Base-by-base conservation (phyloP, 2,329 filamentous ascomycete species). In the Aspergillus brasiliensis region DNA sequence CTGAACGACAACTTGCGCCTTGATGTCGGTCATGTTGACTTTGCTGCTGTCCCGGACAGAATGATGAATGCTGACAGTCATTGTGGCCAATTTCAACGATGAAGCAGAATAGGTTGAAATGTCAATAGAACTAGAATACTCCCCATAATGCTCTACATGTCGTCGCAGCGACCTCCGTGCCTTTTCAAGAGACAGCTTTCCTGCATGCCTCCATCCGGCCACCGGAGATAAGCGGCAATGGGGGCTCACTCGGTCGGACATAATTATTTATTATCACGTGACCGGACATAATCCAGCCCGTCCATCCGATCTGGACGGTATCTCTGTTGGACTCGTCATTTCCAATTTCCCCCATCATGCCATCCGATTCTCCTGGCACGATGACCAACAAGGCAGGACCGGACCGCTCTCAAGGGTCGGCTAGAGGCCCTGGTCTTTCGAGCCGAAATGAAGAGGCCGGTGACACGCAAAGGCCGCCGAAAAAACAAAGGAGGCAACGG, bases 401-500 rank as follows among this genome's bases (percentile, higher is more conserved):
- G 51, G 13, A 17, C 51, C 51, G n/a, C 28, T 38, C 51, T 11
- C 19, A 28, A 1, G 28, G 8, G 25, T 53, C 34, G 11, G 51
- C 11, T n/a, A 53, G 31, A 23, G 31, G n/a, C 4, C 10, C 28
- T 31, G 28, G 11, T 31, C 13, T 11, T 31, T 4, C 28, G 11
- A 10, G 28, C 28, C 28, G 28, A 11, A 40, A 25, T 38, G 8
- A 38, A 6, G 34, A 53, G n/a, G 31, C 51, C 51, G 51, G 38
- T 8, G 51, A 53, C 8, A 8, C 34, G 19, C 51, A 27, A 11
- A 34, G 51, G 23, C 51, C 51, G 5, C n/a, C 51, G 31, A 53
- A 53, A 37, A 53, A 53, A n/a, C 51, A 53, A 34, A 27, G 51
- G 21, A 40, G 51, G 40, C 51, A 53, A 21, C 51, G 51, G 28